Evolutionary conservation across 2,329 filamentous ascomycete species (phyloP).

Genomic region (Alternaria gaisen): DNA sequence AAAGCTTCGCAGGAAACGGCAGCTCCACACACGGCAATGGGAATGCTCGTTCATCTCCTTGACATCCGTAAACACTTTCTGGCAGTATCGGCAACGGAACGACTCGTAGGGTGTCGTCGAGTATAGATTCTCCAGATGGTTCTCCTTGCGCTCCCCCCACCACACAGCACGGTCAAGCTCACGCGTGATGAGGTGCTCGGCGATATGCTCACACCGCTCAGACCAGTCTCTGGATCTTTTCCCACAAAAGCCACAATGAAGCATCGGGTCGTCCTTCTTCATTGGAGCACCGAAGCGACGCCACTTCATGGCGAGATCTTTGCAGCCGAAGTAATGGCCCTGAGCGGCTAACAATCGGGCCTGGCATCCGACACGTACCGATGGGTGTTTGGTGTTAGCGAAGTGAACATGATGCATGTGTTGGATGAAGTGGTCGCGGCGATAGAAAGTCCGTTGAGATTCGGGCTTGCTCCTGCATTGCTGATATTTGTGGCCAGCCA

Average conservation of each 20-base stretch:
- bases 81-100: slow-evolving; percentile 47
- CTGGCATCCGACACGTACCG: slow-evolving; percentile 44
- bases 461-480: slow-evolving; percentile 48
- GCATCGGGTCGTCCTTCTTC: slow-evolving; percentile 48
- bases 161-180: slow-evolving; percentile 42
- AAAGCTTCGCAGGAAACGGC: slow-evolving; percentile 46
- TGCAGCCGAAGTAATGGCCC: slow-evolving; percentile 47
- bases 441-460: slow-evolving; percentile 48
- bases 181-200: slow-evolving; percentile 43
- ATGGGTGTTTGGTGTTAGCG: slow-evolving; percentile 45
- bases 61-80: slow-evolving; percentile 43
- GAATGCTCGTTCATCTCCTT: slow-evolving; percentile 45
- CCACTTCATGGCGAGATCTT: slow-evolving; percentile 48
- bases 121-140: slow-evolving; percentile 46
- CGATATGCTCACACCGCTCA: slow-evolving; percentile 45
- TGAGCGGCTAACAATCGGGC: slow-evolving; percentile 39
- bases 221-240: slow-evolving; percentile 44
- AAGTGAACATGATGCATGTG: slow-evolving; percentile 50
- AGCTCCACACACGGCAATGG: slow-evolving; percentile 48
- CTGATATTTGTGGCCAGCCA: slow-evolving; percentile 47
- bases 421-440: slow-evolving; percentile 48
- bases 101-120: slow-evolving; percentile 39
- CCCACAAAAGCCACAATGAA: slow-evolving; percentile 48
- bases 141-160: slow-evolving; percentile 45
- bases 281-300: slow-evolving; percentile 47